Evolutionary conservation across 805 yeast genomes (phyloP).

Genomic region (Candida nemodendra): DNA sequence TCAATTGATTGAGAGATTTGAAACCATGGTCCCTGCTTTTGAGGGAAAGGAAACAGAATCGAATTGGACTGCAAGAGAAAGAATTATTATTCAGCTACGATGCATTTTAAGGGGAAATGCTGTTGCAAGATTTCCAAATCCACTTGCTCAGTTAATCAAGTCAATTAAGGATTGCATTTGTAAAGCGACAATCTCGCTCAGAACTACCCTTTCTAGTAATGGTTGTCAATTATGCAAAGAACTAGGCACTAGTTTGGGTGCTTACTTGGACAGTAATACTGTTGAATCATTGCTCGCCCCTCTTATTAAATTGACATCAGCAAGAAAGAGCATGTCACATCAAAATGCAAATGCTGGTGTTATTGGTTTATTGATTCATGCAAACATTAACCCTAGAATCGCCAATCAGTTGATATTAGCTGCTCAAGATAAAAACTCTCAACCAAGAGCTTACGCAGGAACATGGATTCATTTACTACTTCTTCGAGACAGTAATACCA

Average conservation of each 20-base stretch:
- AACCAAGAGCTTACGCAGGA: slow-evolving; percentile 68
- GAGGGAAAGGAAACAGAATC: slow-evolving; percentile 79
- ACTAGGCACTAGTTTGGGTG: slow-evolving; percentile 41
- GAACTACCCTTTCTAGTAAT: slow-evolving; percentile 78
- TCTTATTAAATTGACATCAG: slow-evolving; percentile 52
- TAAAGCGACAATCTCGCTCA: slow-evolving; percentile 66
- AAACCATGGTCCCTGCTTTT: slow-evolving; percentile 40
- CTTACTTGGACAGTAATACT: slow-evolving; percentile 41
- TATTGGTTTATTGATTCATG: slow-evolving; percentile 53
- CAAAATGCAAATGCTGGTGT: slow-evolving; percentile 54
- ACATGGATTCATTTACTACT: slow-evolving; percentile 67
- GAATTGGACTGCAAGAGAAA: slow-evolving; percentile 81
- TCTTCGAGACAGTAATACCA: slow-evolving; percentile 45
- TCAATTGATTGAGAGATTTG: slow-evolving; percentile 30
- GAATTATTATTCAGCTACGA: slow-evolving; percentile 54
- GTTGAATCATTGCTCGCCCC: slow-evolving; percentile 49
- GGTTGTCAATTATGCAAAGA: slow-evolving; percentile 81
- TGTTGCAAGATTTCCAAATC: slow-evolving; percentile 33
- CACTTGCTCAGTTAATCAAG: slow-evolving; percentile 31
- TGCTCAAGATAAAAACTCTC: slow-evolving; percentile 65
- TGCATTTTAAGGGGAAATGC: slow-evolving; percentile 59
- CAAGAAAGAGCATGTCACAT: slow-evolving; percentile 64
- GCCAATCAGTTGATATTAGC: slow-evolving; percentile 50
- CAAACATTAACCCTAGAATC: slow-evolving; percentile 52
- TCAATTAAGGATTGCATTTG: slow-evolving; percentile 56